Base-by-base conservation (phyloP, 202 grass and related monocot genomes). In the Dendrocalamus latiflorus region DNA sequence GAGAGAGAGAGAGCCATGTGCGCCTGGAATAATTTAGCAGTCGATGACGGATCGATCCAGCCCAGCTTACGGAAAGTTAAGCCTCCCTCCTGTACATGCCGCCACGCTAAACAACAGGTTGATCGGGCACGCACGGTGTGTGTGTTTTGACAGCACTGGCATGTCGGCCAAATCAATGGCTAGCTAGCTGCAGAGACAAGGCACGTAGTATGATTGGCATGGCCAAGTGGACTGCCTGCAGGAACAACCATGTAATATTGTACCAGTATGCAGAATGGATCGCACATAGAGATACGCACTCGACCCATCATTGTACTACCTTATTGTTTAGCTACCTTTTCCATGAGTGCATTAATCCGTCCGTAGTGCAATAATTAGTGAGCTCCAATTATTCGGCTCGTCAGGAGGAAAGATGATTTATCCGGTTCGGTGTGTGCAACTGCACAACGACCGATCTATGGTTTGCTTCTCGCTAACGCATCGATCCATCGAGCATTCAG, bases 11-110 rank as follows among this genome's bases (percentile, higher is more conserved):
- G 28, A 5, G 25, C 54, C 87, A 89, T 86, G 87, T 89, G 87
- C 87, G 4, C 26, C 43, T 2, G 72, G 24, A 81, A 89, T 85
- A 71, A 89, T 89, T 85, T 61, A 68, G 74, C 78, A 69, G 75
- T 75, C 34, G 34, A 36, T 17, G 36, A 45, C 76, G 41, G 75
- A 48, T 11, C 44, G 65, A 56, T 77, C 72, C 82, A 89, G 57
- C 72, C 68, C 26, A 34, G 25, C 43, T 72, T 36, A 78, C 28
- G 60, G 30, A 51, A 65, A 78, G 42, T 66, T 50, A 30, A n/a
- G 28, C 28, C 28, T 30, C 28, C 28, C 28, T 15, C 38, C n/a
- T 7, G 22, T 45, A 47, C 42, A 47, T 70, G 66, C 39, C 2
- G 18, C 8, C 20, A 26, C 21, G 17, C 24, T 77, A 65, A 77